Conservation (phyloP, 2,329 filamentous ascomycete species). For the Colletotrichum echinochloae region DNA sequence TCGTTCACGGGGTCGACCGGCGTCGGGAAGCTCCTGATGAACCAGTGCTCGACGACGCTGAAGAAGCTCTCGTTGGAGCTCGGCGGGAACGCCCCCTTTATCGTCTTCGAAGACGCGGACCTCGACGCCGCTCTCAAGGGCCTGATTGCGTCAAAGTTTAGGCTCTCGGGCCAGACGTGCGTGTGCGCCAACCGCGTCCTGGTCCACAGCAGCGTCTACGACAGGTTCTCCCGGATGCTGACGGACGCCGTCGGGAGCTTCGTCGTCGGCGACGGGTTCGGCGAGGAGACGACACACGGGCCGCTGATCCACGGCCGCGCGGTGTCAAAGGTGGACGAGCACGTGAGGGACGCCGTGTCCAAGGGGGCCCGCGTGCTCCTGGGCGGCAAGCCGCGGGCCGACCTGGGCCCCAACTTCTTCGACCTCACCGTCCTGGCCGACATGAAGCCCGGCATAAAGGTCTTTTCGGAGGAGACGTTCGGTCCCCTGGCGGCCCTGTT, state of each 20-base stretch:
- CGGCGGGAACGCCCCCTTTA: conserved; percentile 73
- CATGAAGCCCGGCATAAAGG: conserved; percentile 55
- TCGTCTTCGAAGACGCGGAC: conserved; percentile 75
- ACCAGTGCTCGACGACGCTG: conserved; percentile 72
- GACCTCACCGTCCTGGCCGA: conserved; percentile 59
- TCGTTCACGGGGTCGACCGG: conserved; percentile 82
- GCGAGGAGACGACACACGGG: conserved; percentile 77
- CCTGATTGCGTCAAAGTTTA: conserved; percentile 63
- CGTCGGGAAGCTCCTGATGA: conserved; percentile 82
- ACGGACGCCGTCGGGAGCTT: conserved; percentile 68
- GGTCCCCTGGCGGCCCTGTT: conserved; percentile 58
- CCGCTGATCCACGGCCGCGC: conserved; percentile 77
- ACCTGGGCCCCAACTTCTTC: conserved; percentile 57
- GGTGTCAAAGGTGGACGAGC: conserved; percentile 79
- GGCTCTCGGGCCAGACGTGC: conserved; percentile 74
- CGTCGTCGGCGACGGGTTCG: conserved; percentile 78
- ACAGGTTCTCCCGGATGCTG: conserved; percentile 74
- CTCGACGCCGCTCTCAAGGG: conserved; percentile 75
- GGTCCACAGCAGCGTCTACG: conserved; percentile 70
- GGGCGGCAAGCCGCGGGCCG: conserved; percentile 63
- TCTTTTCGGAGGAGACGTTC: conserved; percentile 62
- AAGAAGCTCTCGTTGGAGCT: conserved; percentile 77
- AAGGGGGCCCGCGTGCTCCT: conserved; percentile 75
- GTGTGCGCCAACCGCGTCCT: conserved; percentile 74
- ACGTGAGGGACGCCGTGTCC: conserved; percentile 75